A percentile compares a stretch with the other conserved stretches of the same genome.
phyloP scores from a whole-genome alignment of 2,329 filamentous ascomycete species.

The Penicillium nordicum region DNA sequence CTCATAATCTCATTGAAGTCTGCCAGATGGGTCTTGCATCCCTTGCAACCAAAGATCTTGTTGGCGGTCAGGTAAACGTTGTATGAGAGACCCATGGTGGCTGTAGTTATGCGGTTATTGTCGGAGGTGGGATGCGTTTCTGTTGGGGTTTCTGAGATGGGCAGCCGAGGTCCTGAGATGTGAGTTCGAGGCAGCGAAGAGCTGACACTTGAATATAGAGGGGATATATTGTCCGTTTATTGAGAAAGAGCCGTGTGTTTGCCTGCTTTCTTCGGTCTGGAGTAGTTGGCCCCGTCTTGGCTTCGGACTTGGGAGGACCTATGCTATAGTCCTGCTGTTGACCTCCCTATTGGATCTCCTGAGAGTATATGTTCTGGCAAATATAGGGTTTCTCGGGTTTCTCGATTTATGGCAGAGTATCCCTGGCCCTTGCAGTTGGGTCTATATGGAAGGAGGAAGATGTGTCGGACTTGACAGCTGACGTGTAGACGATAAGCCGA shows the following conservation, averaged over 20 bases:
- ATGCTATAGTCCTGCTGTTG: background rate
- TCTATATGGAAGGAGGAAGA: background rate
- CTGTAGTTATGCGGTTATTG: conserved; percentile 12
- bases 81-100: conserved; percentile 78
- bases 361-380: background rate
- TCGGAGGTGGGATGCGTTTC: background rate
- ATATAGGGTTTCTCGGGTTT: background rate
- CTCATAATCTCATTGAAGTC: conserved; percentile 97
- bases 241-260: conserved; percentile 2
- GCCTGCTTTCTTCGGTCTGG: conserved; percentile 4
- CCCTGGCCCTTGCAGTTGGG: background rate
- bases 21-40: conserved; percentile 91
- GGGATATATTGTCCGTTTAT: conserved; percentile 5
- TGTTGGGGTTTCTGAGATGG: background rate
- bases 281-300: conserved; percentile 9
- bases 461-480: conserved; percentile 1
- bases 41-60: conserved; percentile 90
- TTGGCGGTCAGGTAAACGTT: conserved; percentile 84
- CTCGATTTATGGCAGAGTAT: background rate
- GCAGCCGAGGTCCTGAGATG: conserved; percentile 16
- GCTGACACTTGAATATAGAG: background rate
- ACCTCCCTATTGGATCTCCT: background rate
- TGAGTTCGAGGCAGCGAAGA: conserved; percentile 17
- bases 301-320: background rate
- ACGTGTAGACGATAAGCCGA: conserved; percentile 12